These are phyloP conservation scores for Dovyalis caffra DNA, from an alignment of 345 rosid genomes.

Conservation along the genomic window DNA sequence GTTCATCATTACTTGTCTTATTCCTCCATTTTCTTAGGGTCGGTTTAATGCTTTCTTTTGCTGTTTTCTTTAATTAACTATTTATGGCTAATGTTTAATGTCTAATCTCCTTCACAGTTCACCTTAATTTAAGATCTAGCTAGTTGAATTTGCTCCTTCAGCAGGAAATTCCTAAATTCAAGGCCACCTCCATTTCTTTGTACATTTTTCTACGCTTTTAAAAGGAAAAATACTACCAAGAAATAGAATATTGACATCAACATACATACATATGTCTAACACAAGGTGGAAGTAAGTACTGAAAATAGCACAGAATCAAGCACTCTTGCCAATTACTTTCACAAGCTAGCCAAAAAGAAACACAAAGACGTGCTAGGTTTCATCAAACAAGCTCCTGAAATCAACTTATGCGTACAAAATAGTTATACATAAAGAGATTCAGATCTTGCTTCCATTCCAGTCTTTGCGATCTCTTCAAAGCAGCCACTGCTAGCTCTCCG, in stretches of 20 bases:
- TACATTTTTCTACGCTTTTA: too few species aligned
- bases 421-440: neutral
- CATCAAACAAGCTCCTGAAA: too few species aligned
- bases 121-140: neutral
- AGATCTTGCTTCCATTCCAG: neutral
- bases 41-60: neutral
- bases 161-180: neutral
- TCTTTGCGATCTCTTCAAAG: too few species aligned
- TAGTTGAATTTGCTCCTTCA: neutral
- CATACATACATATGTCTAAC: too few species aligned
- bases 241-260: too few species aligned
- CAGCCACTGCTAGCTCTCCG: too few species aligned
- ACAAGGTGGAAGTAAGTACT: too few species aligned
- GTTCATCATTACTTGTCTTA: neutral
- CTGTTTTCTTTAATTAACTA: neutral
- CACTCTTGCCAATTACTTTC: neutral
- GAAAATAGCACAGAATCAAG: too few species aligned
- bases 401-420: neutral
- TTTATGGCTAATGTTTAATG: neutral
- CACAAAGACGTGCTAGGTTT: too few species aligned
- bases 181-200: too few species aligned
- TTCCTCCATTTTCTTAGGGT: conserved; percentile 30
- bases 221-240: too few species aligned
- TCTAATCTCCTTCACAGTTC: neutral
- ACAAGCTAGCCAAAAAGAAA: too few species aligned